phyloP scores from a whole-genome alignment of 805 yeast genomes.

The Kuraishia ogatae region DNA sequence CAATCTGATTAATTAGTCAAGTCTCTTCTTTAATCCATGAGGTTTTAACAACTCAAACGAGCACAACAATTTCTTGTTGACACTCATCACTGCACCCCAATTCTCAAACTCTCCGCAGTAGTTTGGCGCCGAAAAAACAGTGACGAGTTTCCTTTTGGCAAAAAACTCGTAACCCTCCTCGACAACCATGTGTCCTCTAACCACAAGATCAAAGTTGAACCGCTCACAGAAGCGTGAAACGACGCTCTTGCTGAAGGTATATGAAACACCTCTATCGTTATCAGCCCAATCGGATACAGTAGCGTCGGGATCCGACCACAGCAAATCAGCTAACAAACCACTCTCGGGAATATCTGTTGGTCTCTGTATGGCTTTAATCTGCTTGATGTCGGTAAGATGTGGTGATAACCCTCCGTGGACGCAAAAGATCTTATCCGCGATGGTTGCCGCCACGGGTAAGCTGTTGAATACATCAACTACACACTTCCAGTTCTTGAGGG shows the following conservation, averaged over 20 bases:
- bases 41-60: constrained; percentile 68
- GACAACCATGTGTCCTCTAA: constrained; percentile 84
- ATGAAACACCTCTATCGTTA: constrained; percentile 79
- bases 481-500: constrained; percentile 38
- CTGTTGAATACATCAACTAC: constrained; percentile 50
- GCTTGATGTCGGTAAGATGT: constrained; percentile 51
- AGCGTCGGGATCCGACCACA: constrained; percentile 79
- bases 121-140: constrained; percentile 77
- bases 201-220: constrained; percentile 69
- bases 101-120: constrained; percentile 77
- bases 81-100: constrained; percentile 76
- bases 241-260: constrained; percentile 64
- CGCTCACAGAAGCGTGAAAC: constrained; percentile 60
- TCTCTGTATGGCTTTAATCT: constrained; percentile 61
- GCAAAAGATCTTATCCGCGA: constrained; percentile 49
- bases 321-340: constrained; percentile 67
- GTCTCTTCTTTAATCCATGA: not conserved
- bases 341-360: constrained; percentile 82
- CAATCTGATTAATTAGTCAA: too few relatives aligned
- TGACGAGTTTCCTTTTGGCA: constrained; percentile 63
- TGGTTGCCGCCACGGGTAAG: constrained; percentile 53
- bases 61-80: constrained; percentile 58
- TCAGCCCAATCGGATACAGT: constrained; percentile 59
- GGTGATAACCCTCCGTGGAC: constrained; percentile 75
- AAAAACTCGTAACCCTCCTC: constrained; percentile 85